phyloP scores from a whole-genome alignment of 305 asterid species.

The Striga hermonthica region DNA sequence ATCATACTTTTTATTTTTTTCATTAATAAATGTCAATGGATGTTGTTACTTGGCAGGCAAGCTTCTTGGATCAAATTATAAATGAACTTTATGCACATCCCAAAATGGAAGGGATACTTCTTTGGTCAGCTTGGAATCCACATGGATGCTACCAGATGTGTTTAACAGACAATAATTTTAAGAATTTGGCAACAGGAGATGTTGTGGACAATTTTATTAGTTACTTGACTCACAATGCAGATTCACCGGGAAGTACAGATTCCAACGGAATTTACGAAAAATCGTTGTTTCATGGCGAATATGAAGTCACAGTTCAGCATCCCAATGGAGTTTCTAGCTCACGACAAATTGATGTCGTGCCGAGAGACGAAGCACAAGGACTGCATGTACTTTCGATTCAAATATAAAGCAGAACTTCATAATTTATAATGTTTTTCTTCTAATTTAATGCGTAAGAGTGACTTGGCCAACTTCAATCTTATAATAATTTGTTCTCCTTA shows the following conservation, averaged over 20 bases:
- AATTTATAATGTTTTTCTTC: too few species aligned
- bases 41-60: constrained; percentile 35
- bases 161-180: constrained; percentile 63
- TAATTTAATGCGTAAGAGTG: too few species aligned
- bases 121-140: constrained; percentile 60
- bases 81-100: constrained; percentile 44
- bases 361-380: too few species aligned
- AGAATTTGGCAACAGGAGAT: constrained; percentile 50
- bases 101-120: constrained; percentile 39
- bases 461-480: too few species aligned
- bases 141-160: constrained; percentile 63
- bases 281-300: constrained; percentile 51
- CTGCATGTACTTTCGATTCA: too few species aligned
- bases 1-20: too few species aligned
- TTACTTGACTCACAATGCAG: constrained; percentile 22
- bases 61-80: constrained; percentile 42
- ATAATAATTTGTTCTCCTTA: too few species aligned
- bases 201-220: constrained; percentile 39
- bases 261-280: constrained; percentile 40
- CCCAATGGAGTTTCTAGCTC: background rate
- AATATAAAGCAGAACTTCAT: too few species aligned
- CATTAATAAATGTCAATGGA: too few species aligned
- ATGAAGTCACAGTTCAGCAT: constrained; percentile 34
- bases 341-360: too few species aligned
- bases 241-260: constrained; percentile 32